These are phyloP conservation scores for Leucocoprinus leucothites DNA, from an alignment of 768 basidiomycete genomes.

Conservation along the genomic window DNA sequence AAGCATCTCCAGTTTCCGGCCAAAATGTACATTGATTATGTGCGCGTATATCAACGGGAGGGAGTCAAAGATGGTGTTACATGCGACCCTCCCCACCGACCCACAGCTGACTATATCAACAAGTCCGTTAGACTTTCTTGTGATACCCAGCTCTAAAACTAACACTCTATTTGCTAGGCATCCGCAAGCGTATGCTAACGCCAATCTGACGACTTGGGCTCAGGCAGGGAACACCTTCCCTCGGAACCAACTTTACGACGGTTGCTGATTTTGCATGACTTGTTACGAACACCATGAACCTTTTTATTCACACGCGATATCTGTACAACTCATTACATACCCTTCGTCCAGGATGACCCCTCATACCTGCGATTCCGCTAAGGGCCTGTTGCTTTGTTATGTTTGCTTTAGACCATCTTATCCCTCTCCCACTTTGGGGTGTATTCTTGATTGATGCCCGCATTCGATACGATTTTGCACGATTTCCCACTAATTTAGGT, in stretches of 20 bases:
- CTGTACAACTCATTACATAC: conserved; percentile 9
- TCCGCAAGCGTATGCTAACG: conserved; percentile 60
- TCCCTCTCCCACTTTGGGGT: not conserved
- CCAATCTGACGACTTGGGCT: conserved; percentile 86
- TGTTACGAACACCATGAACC: not conserved
- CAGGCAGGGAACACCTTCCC: conserved; percentile 76
- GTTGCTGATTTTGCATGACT: conserved; percentile 27
- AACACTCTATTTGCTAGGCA: conserved; percentile 28
- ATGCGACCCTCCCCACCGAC: conserved; percentile 76
- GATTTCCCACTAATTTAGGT: not conserved
- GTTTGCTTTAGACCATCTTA: conserved; percentile 1
- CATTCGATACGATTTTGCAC: not conserved
- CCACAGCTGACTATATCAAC: conserved; percentile 79
- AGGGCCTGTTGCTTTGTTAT: not conserved
- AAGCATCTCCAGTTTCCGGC: conserved; percentile 73
- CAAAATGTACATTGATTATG: conserved; percentile 84
- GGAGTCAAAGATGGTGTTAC: conserved; percentile 67
- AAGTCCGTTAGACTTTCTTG: conserved; percentile 34
- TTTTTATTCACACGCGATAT: conserved; percentile 4
- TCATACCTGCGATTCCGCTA: conserved; percentile 2
- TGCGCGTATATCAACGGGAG: conserved; percentile 81
- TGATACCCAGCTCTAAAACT: not conserved
- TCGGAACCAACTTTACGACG: conserved; percentile 50
- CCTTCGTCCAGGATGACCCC: not conserved
- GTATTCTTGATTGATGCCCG: not conserved